A percentile compares a stretch with the other conserved stretches of the same genome.
These are phyloP conservation scores for Diaporthe ilicicola DNA, from an alignment of 2,329 filamentous ascomycete genomes.

Conservation along the genomic window DNA sequence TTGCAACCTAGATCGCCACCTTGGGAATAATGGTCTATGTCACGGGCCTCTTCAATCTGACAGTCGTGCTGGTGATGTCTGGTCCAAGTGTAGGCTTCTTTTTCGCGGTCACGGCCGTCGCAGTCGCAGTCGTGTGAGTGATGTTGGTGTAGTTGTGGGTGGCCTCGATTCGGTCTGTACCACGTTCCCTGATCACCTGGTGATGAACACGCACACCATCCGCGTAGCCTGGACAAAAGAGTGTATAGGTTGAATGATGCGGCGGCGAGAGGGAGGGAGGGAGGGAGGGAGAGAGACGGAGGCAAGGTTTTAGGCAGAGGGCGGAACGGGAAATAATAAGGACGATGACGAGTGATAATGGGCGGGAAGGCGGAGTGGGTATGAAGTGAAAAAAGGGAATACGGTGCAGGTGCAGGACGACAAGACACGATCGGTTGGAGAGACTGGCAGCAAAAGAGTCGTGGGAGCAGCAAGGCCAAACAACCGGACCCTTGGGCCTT, in stretches of 20 bases:
- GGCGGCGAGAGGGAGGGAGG: conserved; percentile 19
- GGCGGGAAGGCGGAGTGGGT: conserved; percentile 6
- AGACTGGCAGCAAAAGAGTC: conserved; percentile 5
- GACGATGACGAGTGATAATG: conserved; percentile 10
- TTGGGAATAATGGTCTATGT: neutral
- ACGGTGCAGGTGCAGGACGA: conserved; percentile 5
- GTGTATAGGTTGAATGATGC: conserved; percentile 29
- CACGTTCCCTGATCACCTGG: conserved; percentile 17
- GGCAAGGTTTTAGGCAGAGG: conserved; percentile 4
- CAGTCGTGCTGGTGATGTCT: neutral
- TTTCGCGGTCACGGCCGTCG: neutral
- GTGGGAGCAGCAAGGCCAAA: conserved; percentile 10
- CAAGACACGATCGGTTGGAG: conserved; percentile 4
- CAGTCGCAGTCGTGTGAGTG: neutral
- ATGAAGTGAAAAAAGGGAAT: neutral
- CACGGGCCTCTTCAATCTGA: neutral
- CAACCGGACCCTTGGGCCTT: conserved; percentile 5
- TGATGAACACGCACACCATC: conserved; percentile 1
- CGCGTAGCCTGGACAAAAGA: conserved; percentile 30
- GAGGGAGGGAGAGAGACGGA: neutral
- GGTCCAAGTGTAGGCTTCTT: neutral
- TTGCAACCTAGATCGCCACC: conserved; percentile 23
- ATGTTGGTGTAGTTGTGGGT: neutral
- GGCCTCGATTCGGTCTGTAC: conserved; percentile 8
- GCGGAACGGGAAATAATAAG: conserved; percentile 17